These are phyloP conservation scores for Solanum hybrid DNA, from an alignment of 305 asterid species.

Conservation along the genomic window DNA sequence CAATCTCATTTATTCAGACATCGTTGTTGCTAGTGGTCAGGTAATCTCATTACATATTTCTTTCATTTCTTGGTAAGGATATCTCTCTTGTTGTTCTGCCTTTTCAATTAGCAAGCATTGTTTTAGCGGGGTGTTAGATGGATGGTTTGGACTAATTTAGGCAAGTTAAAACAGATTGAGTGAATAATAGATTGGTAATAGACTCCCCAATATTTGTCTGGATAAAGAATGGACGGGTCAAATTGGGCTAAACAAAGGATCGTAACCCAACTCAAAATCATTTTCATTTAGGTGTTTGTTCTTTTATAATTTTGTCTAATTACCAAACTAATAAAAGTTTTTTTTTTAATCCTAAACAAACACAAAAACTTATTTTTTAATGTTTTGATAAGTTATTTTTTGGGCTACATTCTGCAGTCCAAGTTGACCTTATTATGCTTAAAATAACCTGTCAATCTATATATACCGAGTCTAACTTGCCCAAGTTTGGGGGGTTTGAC, in stretches of 20 bases:
- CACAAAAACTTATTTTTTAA: not conserved
- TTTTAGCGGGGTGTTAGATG: not conserved
- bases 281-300: not conserved
- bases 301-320: not conserved
- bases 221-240: not conserved
- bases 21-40: constrained; percentile 77
- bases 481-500: not conserved
- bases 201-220: not conserved
- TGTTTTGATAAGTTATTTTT: not conserved
- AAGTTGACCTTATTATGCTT: not conserved
- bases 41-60: constrained; percentile 19
- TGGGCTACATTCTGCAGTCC: not conserved
- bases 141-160: not conserved
- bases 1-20: constrained; percentile 61
- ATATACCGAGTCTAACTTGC: not conserved
- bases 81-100: not conserved
- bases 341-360: not conserved
- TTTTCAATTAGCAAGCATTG: not conserved
- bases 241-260: not conserved
- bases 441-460: not conserved
- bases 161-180: not conserved
- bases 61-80: not conserved
- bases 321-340: not conserved
- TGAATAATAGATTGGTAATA: not conserved
- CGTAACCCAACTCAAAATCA: not conserved